phyloP scores from a whole-genome alignment of 176 grass and related monocot species.

The Carex littledalei region DNA sequence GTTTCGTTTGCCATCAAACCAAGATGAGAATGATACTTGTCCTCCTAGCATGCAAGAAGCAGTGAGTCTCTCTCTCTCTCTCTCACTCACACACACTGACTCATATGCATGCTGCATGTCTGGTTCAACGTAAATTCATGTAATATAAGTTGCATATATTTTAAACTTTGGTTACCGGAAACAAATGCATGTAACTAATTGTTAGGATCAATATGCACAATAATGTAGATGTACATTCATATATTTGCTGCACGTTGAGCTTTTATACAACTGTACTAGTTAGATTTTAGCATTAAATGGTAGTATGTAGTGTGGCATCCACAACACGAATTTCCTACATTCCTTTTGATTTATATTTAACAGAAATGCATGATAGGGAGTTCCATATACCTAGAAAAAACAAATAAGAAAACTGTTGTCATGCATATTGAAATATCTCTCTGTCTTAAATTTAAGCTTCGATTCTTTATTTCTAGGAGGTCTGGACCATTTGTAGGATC shows the following conservation, averaged over 20 bases:
- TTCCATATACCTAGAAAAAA: neutral
- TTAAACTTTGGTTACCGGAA: neutral
- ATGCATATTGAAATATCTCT: neutral
- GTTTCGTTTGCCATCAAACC: conserved; percentile 63
- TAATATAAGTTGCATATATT: neutral
- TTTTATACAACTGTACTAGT: neutral
- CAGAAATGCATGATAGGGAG: neutral
- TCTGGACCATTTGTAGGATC: conserved; percentile 89
- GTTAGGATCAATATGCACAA: neutral
- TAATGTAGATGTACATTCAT: neutral
- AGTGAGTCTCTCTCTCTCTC: conserved; percentile 37
- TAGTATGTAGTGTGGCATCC: neutral
- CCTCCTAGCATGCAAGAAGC: conserved; percentile 69
- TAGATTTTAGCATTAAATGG: neutral
- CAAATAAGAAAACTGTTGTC: neutral
- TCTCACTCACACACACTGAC: neutral
- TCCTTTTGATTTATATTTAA: neutral
- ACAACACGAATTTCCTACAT: neutral
- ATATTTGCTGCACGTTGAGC: neutral
- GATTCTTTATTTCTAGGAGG: conserved; percentile 39
- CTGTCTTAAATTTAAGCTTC: neutral
- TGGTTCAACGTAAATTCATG: neutral
- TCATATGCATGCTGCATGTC: neutral
- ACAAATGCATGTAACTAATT: neutral
- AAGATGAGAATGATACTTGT: conserved; percentile 2